Evolutionary conservation across 306 rosid genomes (phyloP).

Genomic region (Cotoneaster glaucophyllus): DNA sequence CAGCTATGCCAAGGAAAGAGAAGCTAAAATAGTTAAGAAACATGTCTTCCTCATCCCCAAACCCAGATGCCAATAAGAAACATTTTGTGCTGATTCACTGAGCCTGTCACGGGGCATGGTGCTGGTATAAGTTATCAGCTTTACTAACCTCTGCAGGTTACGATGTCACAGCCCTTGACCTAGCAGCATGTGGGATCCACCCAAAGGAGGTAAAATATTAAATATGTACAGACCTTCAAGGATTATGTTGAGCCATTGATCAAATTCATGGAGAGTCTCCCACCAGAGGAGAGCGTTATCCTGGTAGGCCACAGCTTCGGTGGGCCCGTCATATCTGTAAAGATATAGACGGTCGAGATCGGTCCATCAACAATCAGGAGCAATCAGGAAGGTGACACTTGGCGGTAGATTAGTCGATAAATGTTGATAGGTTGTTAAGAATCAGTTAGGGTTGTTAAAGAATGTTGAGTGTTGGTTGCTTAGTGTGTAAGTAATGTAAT

Average conservation of each 20-base stretch:
- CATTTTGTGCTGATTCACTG: slow-evolving; percentile 45
- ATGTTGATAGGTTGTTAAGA: too few species aligned
- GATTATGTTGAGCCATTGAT: slow-evolving; percentile 37
- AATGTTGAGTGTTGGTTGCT: too few species aligned
- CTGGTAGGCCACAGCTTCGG: slow-evolving; percentile 48
- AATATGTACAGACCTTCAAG: slow-evolving; percentile 3
- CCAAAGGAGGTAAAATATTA: slow-evolving; percentile 14
- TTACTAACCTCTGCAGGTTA: slow-evolving; percentile 26
- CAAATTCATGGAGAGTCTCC: slow-evolving; percentile 23
- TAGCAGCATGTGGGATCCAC: slow-evolving; percentile 41
- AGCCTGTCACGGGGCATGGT: slow-evolving; percentile 40
- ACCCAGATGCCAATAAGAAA: background rate
- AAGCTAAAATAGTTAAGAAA: background rate
- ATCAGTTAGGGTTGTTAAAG: too few species aligned
- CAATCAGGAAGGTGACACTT: too few species aligned
- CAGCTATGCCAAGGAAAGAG: background rate
- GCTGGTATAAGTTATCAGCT: slow-evolving; percentile 34
- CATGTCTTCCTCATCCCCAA: background rate
- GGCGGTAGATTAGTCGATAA: too few species aligned
- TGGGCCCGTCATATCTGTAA: slow-evolving; percentile 18
- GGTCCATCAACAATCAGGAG: too few species aligned
- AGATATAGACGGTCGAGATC: too few species aligned
- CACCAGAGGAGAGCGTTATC: slow-evolving; percentile 26
- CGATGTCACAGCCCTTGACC: slow-evolving; percentile 34
- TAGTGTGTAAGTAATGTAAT: too few species aligned